phyloP scores from a whole-genome alignment of 345 rosid species.

The Fremontodendron californicum region DNA sequence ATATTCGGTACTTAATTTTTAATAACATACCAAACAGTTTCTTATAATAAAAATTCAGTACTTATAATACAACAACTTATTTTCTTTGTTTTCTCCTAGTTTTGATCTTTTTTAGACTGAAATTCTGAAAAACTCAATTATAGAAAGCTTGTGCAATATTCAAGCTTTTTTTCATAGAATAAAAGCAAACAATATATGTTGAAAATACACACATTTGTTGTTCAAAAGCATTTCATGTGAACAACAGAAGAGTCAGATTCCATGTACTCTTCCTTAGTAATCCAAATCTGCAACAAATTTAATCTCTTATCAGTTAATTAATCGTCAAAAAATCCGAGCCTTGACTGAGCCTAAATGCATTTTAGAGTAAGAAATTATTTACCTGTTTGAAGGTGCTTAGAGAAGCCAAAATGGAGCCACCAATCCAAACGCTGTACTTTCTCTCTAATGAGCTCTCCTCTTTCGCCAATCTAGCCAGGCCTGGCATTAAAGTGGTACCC shows the following conservation, averaged over 20 bases:
- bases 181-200: too few species aligned
- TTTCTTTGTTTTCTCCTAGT: too few species aligned
- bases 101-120: too few species aligned
- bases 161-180: too few species aligned
- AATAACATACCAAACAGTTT: too few species aligned
- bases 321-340: neutral
- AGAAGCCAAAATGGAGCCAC: conserved; percentile 54
- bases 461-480: conserved; percentile 42
- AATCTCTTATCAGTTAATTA: neutral
- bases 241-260: conserved; percentile 3
- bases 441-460: conserved; percentile 46
- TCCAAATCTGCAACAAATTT: neutral
- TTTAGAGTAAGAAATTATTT: neutral
- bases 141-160: too few species aligned
- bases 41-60: too few species aligned
- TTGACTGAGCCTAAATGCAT: neutral
- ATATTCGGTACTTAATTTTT: too few species aligned
- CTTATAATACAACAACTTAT: too few species aligned
- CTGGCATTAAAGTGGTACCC: conserved; percentile 48
- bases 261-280: conserved; percentile 1
- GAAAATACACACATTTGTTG: too few species aligned
- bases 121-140: too few species aligned
- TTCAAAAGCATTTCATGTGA: conserved; percentile 3
- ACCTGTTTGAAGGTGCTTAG: conserved; percentile 43
- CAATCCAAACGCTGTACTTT: conserved; percentile 52